Conservation (phyloP, 2,329 filamentous ascomycete genomes). For the Cercospora brassicicola region DNA sequence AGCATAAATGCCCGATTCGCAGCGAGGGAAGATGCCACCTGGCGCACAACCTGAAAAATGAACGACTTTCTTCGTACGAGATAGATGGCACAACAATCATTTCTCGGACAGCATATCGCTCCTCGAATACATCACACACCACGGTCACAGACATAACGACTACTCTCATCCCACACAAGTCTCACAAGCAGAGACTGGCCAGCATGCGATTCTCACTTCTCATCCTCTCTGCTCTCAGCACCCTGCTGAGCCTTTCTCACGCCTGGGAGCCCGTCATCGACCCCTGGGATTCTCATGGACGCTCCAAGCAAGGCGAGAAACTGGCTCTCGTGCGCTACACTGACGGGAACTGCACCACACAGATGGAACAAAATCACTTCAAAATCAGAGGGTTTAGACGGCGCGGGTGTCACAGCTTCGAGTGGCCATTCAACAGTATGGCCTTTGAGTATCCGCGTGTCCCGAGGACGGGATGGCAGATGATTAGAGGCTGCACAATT, state of each 20-base stretch:
- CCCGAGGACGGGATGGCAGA: not conserved
- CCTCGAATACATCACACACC: not conserved
- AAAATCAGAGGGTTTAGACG: not conserved
- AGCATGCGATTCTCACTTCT: not conserved
- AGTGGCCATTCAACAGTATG: constrained; percentile 1
- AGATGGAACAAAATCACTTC: constrained; percentile 3
- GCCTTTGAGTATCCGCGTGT: constrained; percentile 4
- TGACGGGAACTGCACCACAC: not conserved
- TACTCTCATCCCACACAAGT: not conserved
- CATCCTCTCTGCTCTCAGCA: not conserved
- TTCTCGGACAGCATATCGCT: not conserved
- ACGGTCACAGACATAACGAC: not conserved
- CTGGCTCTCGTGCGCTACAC: constrained; percentile 5
- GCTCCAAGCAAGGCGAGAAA: not conserved
- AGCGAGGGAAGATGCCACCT: not conserved
- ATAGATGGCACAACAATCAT: not conserved
- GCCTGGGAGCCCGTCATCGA: constrained; percentile 9
- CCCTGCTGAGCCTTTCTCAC: not conserved
- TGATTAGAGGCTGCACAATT: not conserved
- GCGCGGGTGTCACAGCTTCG: not conserved
- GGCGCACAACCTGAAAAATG: not conserved
- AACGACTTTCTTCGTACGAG: not conserved
- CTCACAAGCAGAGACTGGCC: not conserved
- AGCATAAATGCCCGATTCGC: not conserved
- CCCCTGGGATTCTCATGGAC: constrained; percentile 1